Conservation (phyloP, 2,329 filamentous ascomycete genomes). For the Aureobasidium sp. region DNA sequence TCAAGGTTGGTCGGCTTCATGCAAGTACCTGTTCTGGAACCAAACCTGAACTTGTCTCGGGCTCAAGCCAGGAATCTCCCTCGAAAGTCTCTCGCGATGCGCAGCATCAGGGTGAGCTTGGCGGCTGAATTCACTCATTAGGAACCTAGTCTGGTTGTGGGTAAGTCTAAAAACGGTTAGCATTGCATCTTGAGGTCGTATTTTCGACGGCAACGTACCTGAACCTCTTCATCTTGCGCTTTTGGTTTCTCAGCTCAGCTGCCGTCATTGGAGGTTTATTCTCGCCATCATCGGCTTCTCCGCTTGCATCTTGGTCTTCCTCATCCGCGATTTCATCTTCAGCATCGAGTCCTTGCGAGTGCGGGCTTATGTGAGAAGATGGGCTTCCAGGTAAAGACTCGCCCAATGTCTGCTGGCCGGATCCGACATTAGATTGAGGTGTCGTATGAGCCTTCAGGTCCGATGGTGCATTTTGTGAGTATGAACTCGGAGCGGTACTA, state of each 20-base stretch:
- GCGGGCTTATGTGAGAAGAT: conserved; percentile 39
- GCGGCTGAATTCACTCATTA: conserved; percentile 95
- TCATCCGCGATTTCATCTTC: conserved; percentile 32
- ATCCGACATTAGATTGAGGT: conserved; percentile 9
- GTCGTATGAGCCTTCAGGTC: conserved; percentile 18
- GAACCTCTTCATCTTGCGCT: conserved; percentile 65
- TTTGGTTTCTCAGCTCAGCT: conserved; percentile 42
- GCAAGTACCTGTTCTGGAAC: conserved; percentile 88
- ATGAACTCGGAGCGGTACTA: background rate
- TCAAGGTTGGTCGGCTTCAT: conserved; percentile 14
- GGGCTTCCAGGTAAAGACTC: conserved; percentile 42
- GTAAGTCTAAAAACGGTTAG: conserved; percentile 57
- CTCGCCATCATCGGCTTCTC: conserved; percentile 19
- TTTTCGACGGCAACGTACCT: conserved; percentile 43
- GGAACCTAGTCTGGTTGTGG: conserved; percentile 91
- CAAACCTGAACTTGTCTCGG: conserved; percentile 93
- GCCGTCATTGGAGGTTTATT: conserved; percentile 35
- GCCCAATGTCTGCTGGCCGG: conserved; percentile 28
- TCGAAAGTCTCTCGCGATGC: conserved; percentile 76
- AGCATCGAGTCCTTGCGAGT: conserved; percentile 24
- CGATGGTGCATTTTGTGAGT: conserved; percentile 3
- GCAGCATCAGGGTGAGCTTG: conserved; percentile 91
- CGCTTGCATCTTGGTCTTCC: conserved; percentile 30
- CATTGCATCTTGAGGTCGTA: background rate
- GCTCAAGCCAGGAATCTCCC: conserved; percentile 85